phyloP scores from a whole-genome alignment of 2,329 filamentous ascomycete species.

The Lizonia empirigonia region DNA sequence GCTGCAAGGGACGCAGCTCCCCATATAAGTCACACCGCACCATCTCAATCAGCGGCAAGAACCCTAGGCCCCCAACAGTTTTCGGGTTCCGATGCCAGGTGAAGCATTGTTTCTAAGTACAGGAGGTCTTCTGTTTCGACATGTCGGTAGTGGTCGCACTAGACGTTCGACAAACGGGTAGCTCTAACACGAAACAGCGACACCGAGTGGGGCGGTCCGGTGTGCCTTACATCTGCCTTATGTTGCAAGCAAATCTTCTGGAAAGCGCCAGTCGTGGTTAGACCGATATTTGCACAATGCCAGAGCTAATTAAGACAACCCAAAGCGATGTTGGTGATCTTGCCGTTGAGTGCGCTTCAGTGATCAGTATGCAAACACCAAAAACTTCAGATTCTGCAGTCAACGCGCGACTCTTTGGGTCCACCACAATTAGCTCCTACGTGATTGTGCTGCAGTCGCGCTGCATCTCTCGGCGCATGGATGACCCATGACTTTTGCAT shows the following conservation, averaged over 20 bases:
- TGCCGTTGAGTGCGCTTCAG: background rate
- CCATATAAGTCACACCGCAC: slow-evolving; percentile 21
- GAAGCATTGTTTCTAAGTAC: slow-evolving; percentile 18
- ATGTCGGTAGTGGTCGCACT: slow-evolving; percentile 18
- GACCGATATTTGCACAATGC: background rate
- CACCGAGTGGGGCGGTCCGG: slow-evolving; percentile 1
- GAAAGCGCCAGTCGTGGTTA: background rate
- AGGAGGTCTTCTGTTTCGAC: slow-evolving; percentile 18
- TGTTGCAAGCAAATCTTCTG: background rate
- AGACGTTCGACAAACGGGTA: slow-evolving; percentile 10
- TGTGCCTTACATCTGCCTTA: background rate
- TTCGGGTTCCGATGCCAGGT: slow-evolving; percentile 7
- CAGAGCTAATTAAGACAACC: background rate
- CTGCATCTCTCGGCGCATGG: background rate
- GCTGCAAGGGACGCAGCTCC: slow-evolving; percentile 10
- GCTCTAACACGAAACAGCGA: slow-evolving; percentile 12
- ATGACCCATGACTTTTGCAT: background rate
- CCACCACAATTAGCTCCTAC: no score
- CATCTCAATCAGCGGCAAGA: slow-evolving; percentile 1
- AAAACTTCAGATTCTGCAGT: background rate
- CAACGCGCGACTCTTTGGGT: no score
- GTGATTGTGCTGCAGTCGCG: background rate
- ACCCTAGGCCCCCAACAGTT: slow-evolving; percentile 8
- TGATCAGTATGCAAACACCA: background rate
- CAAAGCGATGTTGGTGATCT: background rate